Percentiles rank a stretch among this genome's conserved stretches.
Conservation (phyloP, 164 flowering plant genomes). For the Tetracentron sinense region DNA sequence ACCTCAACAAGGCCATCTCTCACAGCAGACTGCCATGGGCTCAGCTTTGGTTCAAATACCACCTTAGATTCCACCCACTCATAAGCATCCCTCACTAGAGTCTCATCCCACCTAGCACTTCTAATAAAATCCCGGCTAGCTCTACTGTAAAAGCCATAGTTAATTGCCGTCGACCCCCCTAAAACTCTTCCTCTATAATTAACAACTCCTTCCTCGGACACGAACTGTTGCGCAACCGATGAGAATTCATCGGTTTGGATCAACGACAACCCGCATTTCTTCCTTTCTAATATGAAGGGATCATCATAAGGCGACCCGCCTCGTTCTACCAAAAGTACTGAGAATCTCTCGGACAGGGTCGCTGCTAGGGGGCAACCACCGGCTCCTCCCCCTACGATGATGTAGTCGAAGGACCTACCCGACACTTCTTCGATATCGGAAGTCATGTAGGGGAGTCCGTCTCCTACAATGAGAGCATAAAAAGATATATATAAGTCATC, state of each 20-base stretch:
- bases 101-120: slow-evolving; percentile 30
- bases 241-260: slow-evolving; percentile 26
- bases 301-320: slow-evolving; percentile 31
- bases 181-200: slow-evolving; percentile 37
- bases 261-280: slow-evolving; percentile 21
- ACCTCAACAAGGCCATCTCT: slow-evolving; percentile 28
- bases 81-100: slow-evolving; percentile 29
- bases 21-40: slow-evolving; percentile 29
- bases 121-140: slow-evolving; percentile 28
- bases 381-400: slow-evolving; percentile 50
- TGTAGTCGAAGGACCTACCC: slow-evolving; percentile 40
- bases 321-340: slow-evolving; percentile 30
- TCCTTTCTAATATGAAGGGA: slow-evolving; percentile 14
- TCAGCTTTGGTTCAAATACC: slow-evolving; percentile 29
- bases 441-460: slow-evolving; percentile 24
- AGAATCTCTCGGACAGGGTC: slow-evolving; percentile 35
- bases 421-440: slow-evolving; percentile 24
- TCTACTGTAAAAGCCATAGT: slow-evolving; percentile 37
- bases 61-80: slow-evolving; percentile 43
- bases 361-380: slow-evolving; percentile 47
- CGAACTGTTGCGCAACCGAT: slow-evolving; percentile 29
- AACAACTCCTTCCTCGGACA: slow-evolving; percentile 36
- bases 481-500: too few species aligned
- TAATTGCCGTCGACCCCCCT: slow-evolving; percentile 40
- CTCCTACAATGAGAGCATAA: slow-evolving; percentile 20